phyloP scores from a whole-genome alignment of 176 grass and related monocot genomes.

The Aegilops bicornis region DNA sequence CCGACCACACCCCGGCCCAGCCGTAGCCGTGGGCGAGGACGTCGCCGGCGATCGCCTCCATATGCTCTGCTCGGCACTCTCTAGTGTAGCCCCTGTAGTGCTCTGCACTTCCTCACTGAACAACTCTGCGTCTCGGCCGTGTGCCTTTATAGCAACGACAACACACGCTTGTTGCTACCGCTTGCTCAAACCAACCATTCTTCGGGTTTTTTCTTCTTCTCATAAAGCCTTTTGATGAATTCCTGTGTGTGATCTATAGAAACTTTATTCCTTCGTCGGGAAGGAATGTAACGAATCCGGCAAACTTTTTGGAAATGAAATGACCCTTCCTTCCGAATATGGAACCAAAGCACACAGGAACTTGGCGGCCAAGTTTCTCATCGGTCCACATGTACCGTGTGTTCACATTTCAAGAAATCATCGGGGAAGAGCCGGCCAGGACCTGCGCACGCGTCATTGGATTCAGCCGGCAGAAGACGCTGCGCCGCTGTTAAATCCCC shows the following conservation, averaged over 20 bases:
- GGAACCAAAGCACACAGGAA: background rate
- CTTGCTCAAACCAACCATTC: background rate
- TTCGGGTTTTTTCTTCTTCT: background rate
- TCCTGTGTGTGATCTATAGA: background rate
- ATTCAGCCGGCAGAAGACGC: too few species aligned
- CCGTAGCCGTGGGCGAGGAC: background rate
- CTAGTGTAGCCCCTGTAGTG: too few species aligned
- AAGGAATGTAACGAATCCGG: background rate
- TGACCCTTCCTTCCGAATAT: background rate
- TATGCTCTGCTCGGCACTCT: background rate
- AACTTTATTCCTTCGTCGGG: background rate
- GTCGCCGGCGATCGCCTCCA: background rate
- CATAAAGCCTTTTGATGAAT: background rate
- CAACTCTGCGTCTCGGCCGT: background rate
- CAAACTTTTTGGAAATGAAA: background rate
- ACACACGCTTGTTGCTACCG: too few species aligned
- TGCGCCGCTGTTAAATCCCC: too few species aligned
- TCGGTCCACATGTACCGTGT: background rate
- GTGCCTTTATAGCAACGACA: background rate
- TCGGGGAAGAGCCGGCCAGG: too few species aligned
- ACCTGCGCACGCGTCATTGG: background rate
- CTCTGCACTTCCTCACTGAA: background rate
- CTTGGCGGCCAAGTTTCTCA: background rate
- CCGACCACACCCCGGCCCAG: slow-evolving; percentile 32
- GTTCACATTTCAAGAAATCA: background rate